These are phyloP conservation scores for Centrapalus pauciflorus DNA, from an alignment of 129 eudicot species.

Conservation along the genomic window DNA sequence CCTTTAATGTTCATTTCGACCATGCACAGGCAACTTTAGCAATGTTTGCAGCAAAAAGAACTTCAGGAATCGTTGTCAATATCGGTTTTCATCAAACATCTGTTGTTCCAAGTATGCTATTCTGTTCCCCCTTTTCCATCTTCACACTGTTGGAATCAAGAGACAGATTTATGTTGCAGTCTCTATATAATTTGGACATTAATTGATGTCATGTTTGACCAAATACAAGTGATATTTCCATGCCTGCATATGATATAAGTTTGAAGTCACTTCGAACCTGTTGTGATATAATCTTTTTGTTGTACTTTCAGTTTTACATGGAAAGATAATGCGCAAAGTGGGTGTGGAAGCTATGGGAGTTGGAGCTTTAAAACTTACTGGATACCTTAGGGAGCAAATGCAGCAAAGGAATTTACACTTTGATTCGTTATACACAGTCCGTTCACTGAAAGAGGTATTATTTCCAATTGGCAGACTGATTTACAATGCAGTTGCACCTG, in stretches of 20 bases:
- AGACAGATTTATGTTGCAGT: background rate
- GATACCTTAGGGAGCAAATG: conserved; percentile 87
- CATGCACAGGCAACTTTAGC: conserved; percentile 76
- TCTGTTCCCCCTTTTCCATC: background rate
- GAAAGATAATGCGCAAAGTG: conserved; percentile 81
- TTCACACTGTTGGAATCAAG: background rate
- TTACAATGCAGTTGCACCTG: no score
- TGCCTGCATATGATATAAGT: background rate
- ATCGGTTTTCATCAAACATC: conserved; percentile 90
- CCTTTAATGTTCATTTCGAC: conserved; percentile 22
- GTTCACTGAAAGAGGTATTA: conserved; percentile 81
- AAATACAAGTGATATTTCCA: background rate
- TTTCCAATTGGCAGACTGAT: background rate
- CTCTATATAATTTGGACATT: background rate
- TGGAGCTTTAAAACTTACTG: conserved; percentile 93
- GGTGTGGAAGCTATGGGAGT: conserved; percentile 89
- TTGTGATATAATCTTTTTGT: background rate
- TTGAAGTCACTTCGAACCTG: background rate
- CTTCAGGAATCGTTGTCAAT: conserved; percentile 91
- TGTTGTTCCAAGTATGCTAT: conserved; percentile 80
- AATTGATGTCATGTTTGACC: background rate
- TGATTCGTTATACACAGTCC: conserved; percentile 84
- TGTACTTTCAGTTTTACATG: conserved; percentile 57
- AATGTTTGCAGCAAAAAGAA: conserved; percentile 76
- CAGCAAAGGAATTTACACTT: conserved; percentile 62